Conservation (phyloP, 2,329 filamentous ascomycete species). For the Sporothrix pseudoabietina region DNA sequence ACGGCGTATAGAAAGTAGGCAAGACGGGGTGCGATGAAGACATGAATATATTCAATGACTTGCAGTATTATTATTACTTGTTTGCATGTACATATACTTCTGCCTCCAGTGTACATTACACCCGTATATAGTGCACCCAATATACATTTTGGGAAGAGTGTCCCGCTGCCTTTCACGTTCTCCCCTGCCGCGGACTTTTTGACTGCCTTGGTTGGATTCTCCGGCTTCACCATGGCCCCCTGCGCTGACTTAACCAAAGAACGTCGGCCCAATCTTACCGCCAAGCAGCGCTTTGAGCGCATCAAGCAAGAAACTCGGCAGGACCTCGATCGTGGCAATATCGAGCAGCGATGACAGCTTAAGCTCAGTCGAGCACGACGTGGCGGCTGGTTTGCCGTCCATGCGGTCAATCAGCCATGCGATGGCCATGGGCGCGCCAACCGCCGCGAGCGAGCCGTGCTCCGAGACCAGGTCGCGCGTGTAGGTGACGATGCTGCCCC, state of each 20-base stretch:
- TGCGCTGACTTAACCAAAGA: not conserved
- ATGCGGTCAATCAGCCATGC: conserved; percentile 25
- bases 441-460: conserved; percentile 18
- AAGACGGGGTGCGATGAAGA: too few species aligned
- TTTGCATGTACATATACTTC: not conserved
- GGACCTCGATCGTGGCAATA: not conserved
- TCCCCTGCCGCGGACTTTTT: too few species aligned
- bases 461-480: conserved; percentile 14
- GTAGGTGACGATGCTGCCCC: conserved; percentile 24
- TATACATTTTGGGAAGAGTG: too few species aligned
- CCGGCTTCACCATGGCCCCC: too few species aligned
- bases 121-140: too few species aligned
- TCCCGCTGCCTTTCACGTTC: too few species aligned
- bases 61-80: not conserved
- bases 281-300: conserved; percentile 18
- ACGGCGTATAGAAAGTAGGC: conserved; percentile 48
- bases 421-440: conserved; percentile 26
- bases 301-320: not conserved
- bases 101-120: not conserved
- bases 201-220: not conserved
- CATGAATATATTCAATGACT: not conserved
- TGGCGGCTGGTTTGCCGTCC: not conserved
- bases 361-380: conserved; percentile 9
- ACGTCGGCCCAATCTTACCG: conserved; percentile 8
- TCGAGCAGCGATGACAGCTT: conserved; percentile 20